Conservation (phyloP, 306 rosid species). For the Prunus mume region DNA sequence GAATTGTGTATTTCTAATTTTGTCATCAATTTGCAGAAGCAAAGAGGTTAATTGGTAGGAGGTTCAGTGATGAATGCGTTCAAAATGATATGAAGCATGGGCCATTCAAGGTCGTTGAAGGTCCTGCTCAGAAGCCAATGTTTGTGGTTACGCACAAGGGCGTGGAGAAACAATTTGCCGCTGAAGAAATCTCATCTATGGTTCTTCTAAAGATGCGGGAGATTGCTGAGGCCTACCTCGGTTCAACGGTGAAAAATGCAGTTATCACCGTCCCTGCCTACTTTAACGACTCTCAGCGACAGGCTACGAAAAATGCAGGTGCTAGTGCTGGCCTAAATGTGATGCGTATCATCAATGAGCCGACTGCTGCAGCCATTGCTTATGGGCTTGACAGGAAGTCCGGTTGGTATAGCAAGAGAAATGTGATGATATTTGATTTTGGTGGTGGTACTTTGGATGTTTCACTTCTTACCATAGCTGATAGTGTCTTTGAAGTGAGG, state of each 20-base stretch:
- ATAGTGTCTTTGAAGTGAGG: conserved; percentile 12
- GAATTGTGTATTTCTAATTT: too few species aligned
- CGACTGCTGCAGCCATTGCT: conserved; percentile 76
- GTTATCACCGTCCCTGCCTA: conserved; percentile 68
- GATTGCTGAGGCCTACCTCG: conserved; percentile 63
- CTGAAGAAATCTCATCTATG: conserved; percentile 69
- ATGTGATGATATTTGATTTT: conserved; percentile 63
- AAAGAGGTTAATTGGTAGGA: conserved; percentile 8
- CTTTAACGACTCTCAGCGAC: conserved; percentile 71
- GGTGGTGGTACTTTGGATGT: conserved; percentile 32
- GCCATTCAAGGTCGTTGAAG: conserved; percentile 12
- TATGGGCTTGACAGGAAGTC: conserved; percentile 73
- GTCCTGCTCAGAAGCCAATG: conserved; percentile 5
- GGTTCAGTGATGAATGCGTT: not conserved
- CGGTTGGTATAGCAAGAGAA: conserved; percentile 50
- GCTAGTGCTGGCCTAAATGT: conserved; percentile 67
- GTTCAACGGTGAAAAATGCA: too few species aligned
- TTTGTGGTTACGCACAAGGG: conserved; percentile 2
- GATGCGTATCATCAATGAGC: conserved; percentile 60
- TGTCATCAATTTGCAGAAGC: not conserved
- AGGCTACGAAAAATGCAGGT: conserved; percentile 69
- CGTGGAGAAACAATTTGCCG: not conserved
- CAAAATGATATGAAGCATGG: not conserved
- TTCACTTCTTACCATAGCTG: not conserved
- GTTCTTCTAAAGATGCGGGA: conserved; percentile 70